Percentiles rank a stretch among this genome's conserved stretches.
Conservation (phyloP, 176 grass and related monocot genomes). For the Otatea glauca region DNA sequence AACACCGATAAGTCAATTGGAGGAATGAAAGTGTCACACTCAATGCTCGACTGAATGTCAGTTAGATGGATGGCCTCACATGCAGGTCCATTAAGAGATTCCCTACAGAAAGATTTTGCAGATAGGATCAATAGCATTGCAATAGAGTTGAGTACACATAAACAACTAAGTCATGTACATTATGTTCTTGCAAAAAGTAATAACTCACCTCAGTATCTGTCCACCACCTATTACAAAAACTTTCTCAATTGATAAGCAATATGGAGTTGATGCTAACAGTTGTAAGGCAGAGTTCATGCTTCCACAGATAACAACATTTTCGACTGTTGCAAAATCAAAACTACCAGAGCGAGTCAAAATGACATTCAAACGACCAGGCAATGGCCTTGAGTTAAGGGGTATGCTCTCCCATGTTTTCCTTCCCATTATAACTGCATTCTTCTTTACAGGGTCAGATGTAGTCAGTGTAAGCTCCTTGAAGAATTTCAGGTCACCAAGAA, state of each 20-base stretch:
- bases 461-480: conserved; percentile 78
- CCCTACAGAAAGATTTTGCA: conserved; percentile 53
- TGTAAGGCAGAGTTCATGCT: conserved; percentile 76
- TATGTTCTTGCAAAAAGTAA: conserved; percentile 22
- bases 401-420: conserved; percentile 93
- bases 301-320: conserved; percentile 79
- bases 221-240: conserved; percentile 84
- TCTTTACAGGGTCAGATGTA: conserved; percentile 70
- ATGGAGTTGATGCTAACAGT: conserved; percentile 66
- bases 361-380: conserved; percentile 80
- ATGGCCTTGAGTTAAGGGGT: conserved; percentile 61
- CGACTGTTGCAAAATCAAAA: conserved; percentile 70
- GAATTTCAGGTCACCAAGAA: conserved; percentile 70
- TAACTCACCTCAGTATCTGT: conserved; percentile 67
- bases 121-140: conserved; percentile 16
- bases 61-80: conserved; percentile 91
- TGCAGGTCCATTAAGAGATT: conserved; percentile 66
- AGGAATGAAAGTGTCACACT: conserved; percentile 78
- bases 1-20: conserved; percentile 63
- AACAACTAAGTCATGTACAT: background rate
- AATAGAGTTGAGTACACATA: background rate
- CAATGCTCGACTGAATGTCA: conserved; percentile 61
- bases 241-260: conserved; percentile 81
- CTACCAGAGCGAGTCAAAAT: conserved; percentile 77
- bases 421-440: conserved; percentile 90